Conservation (phyloP, 805 yeast species). For the Myxozyma udenii region DNA sequence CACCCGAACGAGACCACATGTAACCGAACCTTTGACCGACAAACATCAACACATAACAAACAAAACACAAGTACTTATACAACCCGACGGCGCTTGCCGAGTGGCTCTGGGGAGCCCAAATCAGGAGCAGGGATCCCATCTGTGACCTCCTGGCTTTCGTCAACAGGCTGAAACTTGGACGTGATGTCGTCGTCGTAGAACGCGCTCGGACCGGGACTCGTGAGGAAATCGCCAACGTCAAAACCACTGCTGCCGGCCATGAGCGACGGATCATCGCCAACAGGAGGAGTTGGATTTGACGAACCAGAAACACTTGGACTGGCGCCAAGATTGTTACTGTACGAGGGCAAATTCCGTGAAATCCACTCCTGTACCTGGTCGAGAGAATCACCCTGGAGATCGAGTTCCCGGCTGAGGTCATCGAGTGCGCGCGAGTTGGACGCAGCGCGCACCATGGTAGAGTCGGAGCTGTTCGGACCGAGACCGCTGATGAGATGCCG, state of each 20-base stretch:
- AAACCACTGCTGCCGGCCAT: slow-evolving; percentile 15
- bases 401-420: slow-evolving; percentile 31
- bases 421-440: slow-evolving; percentile 29
- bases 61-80: too few species aligned
- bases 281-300: slow-evolving; percentile 7
- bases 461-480: slow-evolving; percentile 4
- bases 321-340: not conserved
- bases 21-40: too few species aligned
- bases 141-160: not conserved
- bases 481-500: slow-evolving; percentile 14
- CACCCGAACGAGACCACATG: too few species aligned
- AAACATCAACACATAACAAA: too few species aligned
- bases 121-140: not conserved
- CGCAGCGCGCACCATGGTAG: slow-evolving; percentile 2
- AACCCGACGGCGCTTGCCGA: slow-evolving; percentile 8
- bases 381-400: slow-evolving; percentile 34
- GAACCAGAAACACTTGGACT: not conserved
- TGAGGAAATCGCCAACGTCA: slow-evolving; percentile 35
- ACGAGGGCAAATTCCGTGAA: slow-evolving; percentile 11
- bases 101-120: not conserved
- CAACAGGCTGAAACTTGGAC: not conserved
- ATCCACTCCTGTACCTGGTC: slow-evolving; percentile 39
- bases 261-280: slow-evolving; percentile 1
- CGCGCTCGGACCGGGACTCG: slow-evolving; percentile 13
- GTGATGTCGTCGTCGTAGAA: slow-evolving; percentile 15